Evolutionary conservation across 2,329 filamentous ascomycete species (phyloP).

Genomic region (Monilinia fructigena): DNA sequence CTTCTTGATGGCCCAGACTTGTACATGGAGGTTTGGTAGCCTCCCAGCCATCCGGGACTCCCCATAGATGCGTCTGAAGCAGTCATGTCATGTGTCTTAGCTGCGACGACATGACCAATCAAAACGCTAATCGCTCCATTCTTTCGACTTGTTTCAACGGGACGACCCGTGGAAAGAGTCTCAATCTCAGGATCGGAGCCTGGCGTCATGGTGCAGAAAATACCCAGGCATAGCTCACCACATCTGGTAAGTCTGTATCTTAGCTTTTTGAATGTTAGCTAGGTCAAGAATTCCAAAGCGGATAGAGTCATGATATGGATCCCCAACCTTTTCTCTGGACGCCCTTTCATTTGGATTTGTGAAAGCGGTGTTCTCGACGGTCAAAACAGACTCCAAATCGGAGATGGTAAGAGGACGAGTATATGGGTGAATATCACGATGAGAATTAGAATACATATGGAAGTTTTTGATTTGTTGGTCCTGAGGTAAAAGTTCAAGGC

Average conservation of each 20-base stretch:
- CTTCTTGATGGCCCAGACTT: slow-evolving; percentile 66
- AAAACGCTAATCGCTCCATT: slow-evolving; percentile 60
- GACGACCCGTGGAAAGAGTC: slow-evolving; percentile 54
- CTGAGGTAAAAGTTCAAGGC: slow-evolving; percentile 33
- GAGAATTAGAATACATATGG: slow-evolving; percentile 41
- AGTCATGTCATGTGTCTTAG: slow-evolving; percentile 60
- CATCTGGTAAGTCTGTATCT: slow-evolving; percentile 72
- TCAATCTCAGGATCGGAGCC: slow-evolving; percentile 50
- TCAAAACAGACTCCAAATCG: slow-evolving; percentile 60
- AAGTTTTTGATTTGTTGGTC: slow-evolving; percentile 31
- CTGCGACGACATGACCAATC: slow-evolving; percentile 75
- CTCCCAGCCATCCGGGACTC: slow-evolving; percentile 66
- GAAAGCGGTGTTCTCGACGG: slow-evolving; percentile 56
- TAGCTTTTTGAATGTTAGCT: slow-evolving; percentile 52
- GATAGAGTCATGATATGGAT: background rate
- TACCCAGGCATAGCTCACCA: slow-evolving; percentile 73
- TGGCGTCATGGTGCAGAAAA: slow-evolving; percentile 68
- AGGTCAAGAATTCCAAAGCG: slow-evolving; percentile 21
- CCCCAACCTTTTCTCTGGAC: slow-evolving; percentile 53
- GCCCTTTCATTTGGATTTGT: slow-evolving; percentile 50
- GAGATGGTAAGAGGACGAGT: slow-evolving; percentile 68
- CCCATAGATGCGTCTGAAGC: slow-evolving; percentile 78
- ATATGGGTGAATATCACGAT: slow-evolving; percentile 62
- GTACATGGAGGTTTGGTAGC: slow-evolving; percentile 47
- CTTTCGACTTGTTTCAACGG: slow-evolving; percentile 59